A percentile compares a stretch with the other conserved stretches of the same genome.
Conservation (phyloP, 148 eudicot species). For the Dysphania ambrosioides region DNA sequence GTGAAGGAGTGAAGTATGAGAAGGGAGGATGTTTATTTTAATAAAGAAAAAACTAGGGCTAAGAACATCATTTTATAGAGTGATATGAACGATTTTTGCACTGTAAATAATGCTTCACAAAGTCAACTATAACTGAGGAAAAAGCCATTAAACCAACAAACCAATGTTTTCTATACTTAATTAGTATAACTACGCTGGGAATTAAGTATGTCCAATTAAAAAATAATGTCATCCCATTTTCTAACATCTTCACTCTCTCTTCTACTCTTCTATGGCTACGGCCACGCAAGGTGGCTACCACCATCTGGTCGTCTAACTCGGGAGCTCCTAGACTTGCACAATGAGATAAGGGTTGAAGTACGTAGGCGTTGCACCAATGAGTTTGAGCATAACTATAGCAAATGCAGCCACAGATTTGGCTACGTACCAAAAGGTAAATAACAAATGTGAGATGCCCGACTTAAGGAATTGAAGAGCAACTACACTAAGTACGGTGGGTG, state of each 20-base stretch:
- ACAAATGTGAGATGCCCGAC: background rate
- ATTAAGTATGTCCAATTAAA: background rate
- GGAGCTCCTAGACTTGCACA: background rate
- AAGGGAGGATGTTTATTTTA: too few species aligned
- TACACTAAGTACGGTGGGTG: background rate
- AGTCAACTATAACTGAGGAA: background rate
- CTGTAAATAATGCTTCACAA: too few species aligned
- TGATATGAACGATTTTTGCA: too few species aligned
- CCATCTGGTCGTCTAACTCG: background rate
- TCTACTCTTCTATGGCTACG: background rate
- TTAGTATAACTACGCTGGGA: too few species aligned
- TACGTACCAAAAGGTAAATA: background rate
- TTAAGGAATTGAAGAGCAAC: background rate
- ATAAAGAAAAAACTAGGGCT: too few species aligned
- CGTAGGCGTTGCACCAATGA: background rate
- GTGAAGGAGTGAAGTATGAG: too few species aligned
- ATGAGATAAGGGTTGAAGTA: background rate
- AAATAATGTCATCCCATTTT: background rate
- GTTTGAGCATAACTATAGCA: background rate
- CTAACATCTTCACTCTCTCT: background rate
- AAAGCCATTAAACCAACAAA: too few species aligned
- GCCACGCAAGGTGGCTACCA: background rate
- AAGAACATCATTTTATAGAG: too few species aligned
- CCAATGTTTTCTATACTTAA: too few species aligned
- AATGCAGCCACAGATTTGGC: background rate